Base-by-base conservation (phyloP, 352 stramenopile species). In the Phytopythium sindhum region DNA sequence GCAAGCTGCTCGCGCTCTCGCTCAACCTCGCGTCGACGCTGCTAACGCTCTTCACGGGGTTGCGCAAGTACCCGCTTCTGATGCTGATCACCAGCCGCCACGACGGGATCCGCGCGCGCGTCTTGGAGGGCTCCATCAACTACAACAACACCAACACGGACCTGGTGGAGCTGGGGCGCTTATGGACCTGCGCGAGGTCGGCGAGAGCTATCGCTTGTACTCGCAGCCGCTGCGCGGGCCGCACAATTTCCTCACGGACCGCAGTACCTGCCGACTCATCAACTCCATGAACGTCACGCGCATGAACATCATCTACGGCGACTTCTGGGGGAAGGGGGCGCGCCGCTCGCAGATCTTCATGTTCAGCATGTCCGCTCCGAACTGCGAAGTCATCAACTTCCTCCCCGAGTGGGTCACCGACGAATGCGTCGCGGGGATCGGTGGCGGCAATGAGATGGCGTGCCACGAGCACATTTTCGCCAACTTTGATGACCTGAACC, bases 21-120 rank as follows among this genome's bases (percentile, higher is more conserved):
- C 53, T 78, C 48, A 77, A 80, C 63, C 28, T 82, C 33, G 62
- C 53, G 21, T 70, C 74, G 23, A 78, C 69, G 10, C n/a, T 65
- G 23, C 62, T 82, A 6, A 80, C 74, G 59, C 62, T 82, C 29
- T 68, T 76, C 28, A 78, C 72, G 37, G 74, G 74, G 0, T 55
- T 82, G 51, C 70, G 66, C 4, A 72, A 82, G 58, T 80, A 82
- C 62, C 71, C 74, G 23, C 39, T 82, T 11, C 35, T 78, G 19
- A 64, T 78, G 28, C 58, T 69, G 33, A 37, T 73, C 11, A 64
- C 66, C 1, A 65, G 72, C 8, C 62, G 64, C 11, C 80, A 82
- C 62, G 69, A 75, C 29, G 39, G 60, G 19, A 64, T 79, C 29
- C 71, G 71, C 29, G 45, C 65, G 35, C 68, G 74, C 0, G 41